These are phyloP conservation scores for Centrapalus pauciflorus DNA, from an alignment of 129 eudicot genomes.

Conservation along the genomic window DNA sequence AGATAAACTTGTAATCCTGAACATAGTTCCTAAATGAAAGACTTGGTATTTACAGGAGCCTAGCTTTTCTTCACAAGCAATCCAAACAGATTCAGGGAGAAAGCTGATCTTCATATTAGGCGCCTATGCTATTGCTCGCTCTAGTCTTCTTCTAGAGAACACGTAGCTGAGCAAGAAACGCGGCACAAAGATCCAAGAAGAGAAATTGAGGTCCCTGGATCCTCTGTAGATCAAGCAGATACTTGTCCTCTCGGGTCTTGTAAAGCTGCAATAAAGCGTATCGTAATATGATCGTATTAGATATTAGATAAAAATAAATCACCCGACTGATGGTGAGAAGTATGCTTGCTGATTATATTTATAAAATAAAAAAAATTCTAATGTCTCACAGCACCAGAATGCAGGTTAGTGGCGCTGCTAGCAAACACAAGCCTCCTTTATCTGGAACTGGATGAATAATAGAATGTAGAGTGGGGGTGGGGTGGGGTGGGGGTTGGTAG, in stretches of 20 bases:
- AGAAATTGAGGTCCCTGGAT: constrained; percentile 91
- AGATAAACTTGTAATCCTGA: neutral
- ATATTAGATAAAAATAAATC: too few species aligned
- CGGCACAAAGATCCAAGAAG: constrained; percentile 89
- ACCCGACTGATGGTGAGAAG: neutral
- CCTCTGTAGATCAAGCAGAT: constrained; percentile 87
- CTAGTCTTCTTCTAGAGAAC: constrained; percentile 43
- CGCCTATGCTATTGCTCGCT: constrained; percentile 3
- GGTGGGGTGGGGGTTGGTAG: too few species aligned
- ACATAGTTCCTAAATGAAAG: constrained; percentile 11
- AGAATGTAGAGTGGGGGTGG: too few species aligned
- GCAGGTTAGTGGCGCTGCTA: too few species aligned
- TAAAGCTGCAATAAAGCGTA: constrained; percentile 55
- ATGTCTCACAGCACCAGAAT: too few species aligned
- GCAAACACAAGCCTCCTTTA: too few species aligned
- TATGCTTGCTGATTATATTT: too few species aligned
- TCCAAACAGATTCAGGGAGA: constrained; percentile 32
- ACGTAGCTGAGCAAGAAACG: constrained; percentile 95
- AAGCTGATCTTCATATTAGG: constrained; percentile 37
- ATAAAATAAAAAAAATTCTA: too few species aligned
- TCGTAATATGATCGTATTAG: neutral
- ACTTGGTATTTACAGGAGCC: constrained; percentile 36
- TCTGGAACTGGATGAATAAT: too few species aligned
- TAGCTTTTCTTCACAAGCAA: constrained; percentile 35
- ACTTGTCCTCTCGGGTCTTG: constrained; percentile 91